These are phyloP conservation scores for Verticillium longisporum DNA, from an alignment of 2,329 filamentous ascomycete genomes.

Conservation along the genomic window DNA sequence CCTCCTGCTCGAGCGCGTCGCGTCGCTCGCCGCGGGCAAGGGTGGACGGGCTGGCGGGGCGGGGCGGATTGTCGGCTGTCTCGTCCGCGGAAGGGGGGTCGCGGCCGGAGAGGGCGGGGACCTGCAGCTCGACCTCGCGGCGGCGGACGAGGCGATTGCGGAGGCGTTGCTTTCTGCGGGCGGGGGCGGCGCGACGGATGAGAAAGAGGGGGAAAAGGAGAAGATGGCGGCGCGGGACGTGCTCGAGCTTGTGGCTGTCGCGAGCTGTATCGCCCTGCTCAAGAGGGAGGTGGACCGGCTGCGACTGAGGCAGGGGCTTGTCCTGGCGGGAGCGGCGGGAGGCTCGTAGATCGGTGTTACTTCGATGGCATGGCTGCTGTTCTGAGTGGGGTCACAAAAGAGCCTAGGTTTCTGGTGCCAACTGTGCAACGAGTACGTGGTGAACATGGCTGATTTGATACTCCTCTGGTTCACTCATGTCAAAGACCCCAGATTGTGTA, in stretches of 20 bases:
- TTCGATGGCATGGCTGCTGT: too few relatives aligned
- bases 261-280: conserved; percentile 53
- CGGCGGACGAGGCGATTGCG: conserved; percentile 18
- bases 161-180: not conserved
- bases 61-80: not conserved
- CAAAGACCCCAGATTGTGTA: too few relatives aligned
- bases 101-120: conserved; percentile 45
- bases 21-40: conserved; percentile 18
- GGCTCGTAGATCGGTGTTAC: too few relatives aligned
- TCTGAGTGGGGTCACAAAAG: too few relatives aligned
- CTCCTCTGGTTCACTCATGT: too few relatives aligned
- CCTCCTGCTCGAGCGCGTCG: conserved; percentile 45
- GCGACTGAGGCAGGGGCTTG: conserved; percentile 41
- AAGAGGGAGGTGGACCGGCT: conserved; percentile 59
- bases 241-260: conserved; percentile 43
- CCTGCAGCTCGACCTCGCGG: conserved; percentile 33
- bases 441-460: not conserved
- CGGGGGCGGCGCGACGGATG: not conserved
- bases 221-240: conserved; percentile 22
- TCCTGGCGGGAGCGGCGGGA: conserved; percentile 27
- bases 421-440: too few relatives aligned
- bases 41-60: not conserved
- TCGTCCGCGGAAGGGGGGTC: not conserved
- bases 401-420: too few relatives aligned
- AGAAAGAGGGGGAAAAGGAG: not conserved